Conservation (phyloP, 2,329 filamentous ascomycete species). For the Nothophoma quercina region DNA sequence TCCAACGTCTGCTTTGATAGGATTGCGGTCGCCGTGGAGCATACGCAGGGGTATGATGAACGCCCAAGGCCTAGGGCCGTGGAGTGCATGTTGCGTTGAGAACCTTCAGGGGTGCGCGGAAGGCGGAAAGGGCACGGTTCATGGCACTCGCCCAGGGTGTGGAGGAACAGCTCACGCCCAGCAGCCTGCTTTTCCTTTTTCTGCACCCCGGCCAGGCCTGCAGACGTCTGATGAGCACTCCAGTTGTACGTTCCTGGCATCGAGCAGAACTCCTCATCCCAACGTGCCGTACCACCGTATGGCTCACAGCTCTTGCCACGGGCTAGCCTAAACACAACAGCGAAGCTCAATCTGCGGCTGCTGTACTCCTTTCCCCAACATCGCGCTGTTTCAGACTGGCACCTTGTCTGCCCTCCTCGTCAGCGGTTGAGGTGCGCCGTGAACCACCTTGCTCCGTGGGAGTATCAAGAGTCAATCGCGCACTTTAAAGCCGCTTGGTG, state of each 20-base stretch:
- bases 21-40: slow-evolving; percentile 27
- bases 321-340: slow-evolving; percentile 39
- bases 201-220: slow-evolving; percentile 29
- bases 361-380: slow-evolving; percentile 43
- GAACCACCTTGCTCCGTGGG: slow-evolving; percentile 17
- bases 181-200: slow-evolving; percentile 40
- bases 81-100: slow-evolving; percentile 31
- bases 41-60: slow-evolving; percentile 28
- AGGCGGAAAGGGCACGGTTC: slow-evolving; percentile 46
- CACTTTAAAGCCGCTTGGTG: slow-evolving; percentile 46
- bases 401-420: slow-evolving; percentile 39
- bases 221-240: slow-evolving; percentile 37
- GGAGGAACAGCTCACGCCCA: slow-evolving; percentile 26
- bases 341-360: slow-evolving; percentile 37
- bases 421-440: slow-evolving; percentile 36
- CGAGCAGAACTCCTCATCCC: slow-evolving; percentile 38
- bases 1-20: slow-evolving; percentile 17
- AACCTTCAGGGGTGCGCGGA: slow-evolving; percentile 36
- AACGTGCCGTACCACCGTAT: slow-evolving; percentile 40
- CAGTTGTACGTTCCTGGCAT: slow-evolving; percentile 39
- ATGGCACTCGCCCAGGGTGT: slow-evolving; percentile 18
- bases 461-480: slow-evolving; percentile 34
- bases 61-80: slow-evolving; percentile 28
- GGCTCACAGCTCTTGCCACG: slow-evolving; percentile 32
- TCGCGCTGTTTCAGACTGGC: slow-evolving; percentile 45